Evolutionary conservation across 306 rosid genomes (phyloP), one percentile per base, ranked within the genome.

Genomic region (Sicyos edulis): DNA sequence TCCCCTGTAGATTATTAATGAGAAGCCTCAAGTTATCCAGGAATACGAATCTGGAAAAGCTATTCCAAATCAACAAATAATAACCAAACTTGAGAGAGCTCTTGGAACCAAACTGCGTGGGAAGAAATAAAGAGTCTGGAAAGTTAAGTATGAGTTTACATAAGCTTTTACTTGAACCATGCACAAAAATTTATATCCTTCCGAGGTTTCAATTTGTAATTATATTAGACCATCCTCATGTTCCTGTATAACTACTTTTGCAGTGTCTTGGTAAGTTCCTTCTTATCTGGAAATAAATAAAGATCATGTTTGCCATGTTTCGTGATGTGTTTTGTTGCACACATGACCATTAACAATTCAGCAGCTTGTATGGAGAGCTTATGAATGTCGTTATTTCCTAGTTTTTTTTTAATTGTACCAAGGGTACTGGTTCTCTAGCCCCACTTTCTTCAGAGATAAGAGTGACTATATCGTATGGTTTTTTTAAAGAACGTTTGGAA

Each of bases 21-120:
- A 86, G 85, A 86, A 86, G 68, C 90, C 90, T 68, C 88, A 86
- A 75, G 67, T 86, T 65, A 82, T 84, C 75, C 86, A 84, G 76
- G 91, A 86, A 75, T 86, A 84, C 10, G 88, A 86, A 57, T 82
- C 87, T 32, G 88, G 91, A 10, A 86, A 86, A 61, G 91, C 88
- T 15, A 86, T 86, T 74, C 88, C 88, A 26, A 86, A 86, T 72
- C 88, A 86, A 80, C 91, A 86, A 82, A 80, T 86, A 54, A 84
- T 86, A 69, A 79, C 84, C 70, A 84, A 86, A 79, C 76, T 84
- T 67, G 88, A 86, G 81, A 84, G 91, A 51, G 82, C 91, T 47
- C 88, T 86, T 12, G 88, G 88, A 37, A 82, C 82, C 0, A 86
- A 86, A 74, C 75, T 84, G 78, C 86, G 85, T 37, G 88, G 91